Evolutionary conservation across 768 basidiomycete species (phyloP), one percentile per base, ranked within the genome.

Genomic region (Russula lepida): DNA sequence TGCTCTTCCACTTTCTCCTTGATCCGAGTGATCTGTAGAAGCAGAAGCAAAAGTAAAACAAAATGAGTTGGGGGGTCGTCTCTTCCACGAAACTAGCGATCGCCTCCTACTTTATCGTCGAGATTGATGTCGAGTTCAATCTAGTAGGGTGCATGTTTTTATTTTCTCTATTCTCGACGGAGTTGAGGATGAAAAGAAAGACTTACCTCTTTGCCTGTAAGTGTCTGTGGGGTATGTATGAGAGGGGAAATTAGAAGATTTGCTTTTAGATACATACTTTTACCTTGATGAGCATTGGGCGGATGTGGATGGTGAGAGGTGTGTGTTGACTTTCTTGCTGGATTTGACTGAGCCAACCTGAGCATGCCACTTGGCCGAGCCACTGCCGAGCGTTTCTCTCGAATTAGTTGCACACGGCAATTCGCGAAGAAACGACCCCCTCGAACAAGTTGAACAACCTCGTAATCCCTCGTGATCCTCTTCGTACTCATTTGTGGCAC

Each of bases 1-100:
- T 98, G 95, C 77, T 98, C 95, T 73, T 98, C 95, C 9, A 98
- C 92, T 73, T 91, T 90, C 81, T 95, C 94, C 78, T 98, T 98
- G 75, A 98, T 93, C 67, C 90, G 84, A 49, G 84, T 79, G 69
- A 97, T 91, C 95, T 98, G 48, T 15, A 35, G 12, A 47, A 47
- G 32, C 4, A 48, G n/a, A 25, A 19, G 3, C 9, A n/a, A 28
- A 13, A 21, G 35, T 27, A 44, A 25, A 47, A 13, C 12, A 15
- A 47, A 43, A 11, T 12, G 21, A 44, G 43, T 44, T 44, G 21
- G 0, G 19, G 11, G 4, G 17, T 19, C 35, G 35, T 13, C n/a
- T n/a, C 43, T 4, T 19, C 3, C 19, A 49, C 48, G 17, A 49
- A 19, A 12, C 23, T 28, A 30, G 27, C 27, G 27, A 15, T 7